These are phyloP conservation scores for Metarhizium robertsii DNA, from an alignment of 2,329 filamentous ascomycete species.

Conservation along the genomic window DNA sequence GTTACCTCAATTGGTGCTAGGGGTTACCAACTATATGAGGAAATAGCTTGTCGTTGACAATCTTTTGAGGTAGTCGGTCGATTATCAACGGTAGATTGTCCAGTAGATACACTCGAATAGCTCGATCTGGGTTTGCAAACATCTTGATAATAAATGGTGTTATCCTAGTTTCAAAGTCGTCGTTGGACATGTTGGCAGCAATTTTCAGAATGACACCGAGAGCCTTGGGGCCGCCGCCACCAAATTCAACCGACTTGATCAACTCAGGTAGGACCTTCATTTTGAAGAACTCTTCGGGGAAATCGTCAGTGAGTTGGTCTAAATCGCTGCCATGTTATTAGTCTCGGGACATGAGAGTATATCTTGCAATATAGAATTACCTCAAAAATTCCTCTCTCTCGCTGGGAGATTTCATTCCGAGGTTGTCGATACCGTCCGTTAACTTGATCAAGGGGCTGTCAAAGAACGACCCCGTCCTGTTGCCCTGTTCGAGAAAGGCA, in stretches of 20 bases:
- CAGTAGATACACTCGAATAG: constrained; percentile 80
- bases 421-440: constrained; percentile 84
- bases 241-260: constrained; percentile 98
- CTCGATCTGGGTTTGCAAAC: constrained; percentile 85
- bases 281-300: constrained; percentile 96
- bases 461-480: constrained; percentile 75
- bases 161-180: constrained; percentile 80
- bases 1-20: not conserved
- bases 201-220: constrained; percentile 87
- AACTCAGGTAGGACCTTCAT: constrained; percentile 93
- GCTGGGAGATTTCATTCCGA: constrained; percentile 76
- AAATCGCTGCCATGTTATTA: constrained; percentile 49
- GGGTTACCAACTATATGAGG: constrained; percentile 65
- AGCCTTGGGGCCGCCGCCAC: constrained; percentile 87
- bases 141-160: constrained; percentile 80
- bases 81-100: constrained; percentile 89
- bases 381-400: constrained; percentile 80
- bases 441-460: constrained; percentile 87
- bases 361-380: constrained; percentile 24
- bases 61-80: constrained; percentile 75
- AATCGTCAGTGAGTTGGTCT: constrained; percentile 81
- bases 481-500: constrained; percentile 85
- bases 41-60: constrained; percentile 94
- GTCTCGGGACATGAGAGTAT: constrained; percentile 1
- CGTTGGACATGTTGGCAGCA: constrained; percentile 71